Percentiles rank a stretch among this genome's conserved stretches.
phyloP scores from a whole-genome alignment of 345 rosid species.

The Gossypium mustelinum region DNA sequence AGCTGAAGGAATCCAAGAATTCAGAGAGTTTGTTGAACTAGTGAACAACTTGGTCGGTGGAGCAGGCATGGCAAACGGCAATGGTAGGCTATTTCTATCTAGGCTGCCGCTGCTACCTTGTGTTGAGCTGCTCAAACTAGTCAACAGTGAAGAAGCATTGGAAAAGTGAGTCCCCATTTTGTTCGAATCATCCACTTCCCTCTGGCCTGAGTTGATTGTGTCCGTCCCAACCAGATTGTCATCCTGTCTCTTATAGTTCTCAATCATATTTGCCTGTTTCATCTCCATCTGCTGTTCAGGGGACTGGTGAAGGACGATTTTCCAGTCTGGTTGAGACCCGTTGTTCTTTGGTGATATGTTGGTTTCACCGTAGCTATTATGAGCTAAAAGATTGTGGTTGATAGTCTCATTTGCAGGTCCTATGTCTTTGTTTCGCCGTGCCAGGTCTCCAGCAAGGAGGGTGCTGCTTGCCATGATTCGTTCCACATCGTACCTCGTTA shows the following conservation, averaged over 20 bases:
- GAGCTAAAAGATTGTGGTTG: conserved; percentile 19
- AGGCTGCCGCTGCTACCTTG: conserved; percentile 41
- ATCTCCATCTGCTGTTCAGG: conserved; percentile 33
- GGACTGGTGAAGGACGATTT: conserved; percentile 34
- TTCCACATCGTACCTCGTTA: conserved; percentile 74
- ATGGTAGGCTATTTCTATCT: conserved; percentile 41
- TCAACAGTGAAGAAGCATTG: conserved; percentile 46
- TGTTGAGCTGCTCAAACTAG: conserved; percentile 54
- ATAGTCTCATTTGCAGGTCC: conserved; percentile 20
- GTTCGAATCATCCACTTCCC: conserved; percentile 26
- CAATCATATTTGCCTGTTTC: conserved; percentile 16
- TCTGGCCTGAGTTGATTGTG: conserved; percentile 21
- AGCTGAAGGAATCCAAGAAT: conserved; percentile 55
- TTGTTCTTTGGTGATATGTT: conserved; percentile 21
- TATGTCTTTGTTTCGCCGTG: conserved; percentile 54
- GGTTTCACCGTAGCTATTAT: conserved; percentile 21
- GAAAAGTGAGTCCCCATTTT: conserved; percentile 41
- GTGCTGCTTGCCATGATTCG: conserved; percentile 77
- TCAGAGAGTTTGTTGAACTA: conserved; percentile 31
- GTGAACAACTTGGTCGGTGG: conserved; percentile 42
- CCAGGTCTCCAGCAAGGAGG: conserved; percentile 75
- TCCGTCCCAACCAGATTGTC: conserved; percentile 28
- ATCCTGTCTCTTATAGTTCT: conserved; percentile 24
- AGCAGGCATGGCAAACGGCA: conserved; percentile 49
- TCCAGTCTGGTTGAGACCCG: conserved; percentile 32